Percentiles rank a stretch among this genome's conserved stretches.
Evolutionary conservation across 2,329 filamentous ascomycete genomes (phyloP).

Genomic region (Scedosporium apiospermum): DNA sequence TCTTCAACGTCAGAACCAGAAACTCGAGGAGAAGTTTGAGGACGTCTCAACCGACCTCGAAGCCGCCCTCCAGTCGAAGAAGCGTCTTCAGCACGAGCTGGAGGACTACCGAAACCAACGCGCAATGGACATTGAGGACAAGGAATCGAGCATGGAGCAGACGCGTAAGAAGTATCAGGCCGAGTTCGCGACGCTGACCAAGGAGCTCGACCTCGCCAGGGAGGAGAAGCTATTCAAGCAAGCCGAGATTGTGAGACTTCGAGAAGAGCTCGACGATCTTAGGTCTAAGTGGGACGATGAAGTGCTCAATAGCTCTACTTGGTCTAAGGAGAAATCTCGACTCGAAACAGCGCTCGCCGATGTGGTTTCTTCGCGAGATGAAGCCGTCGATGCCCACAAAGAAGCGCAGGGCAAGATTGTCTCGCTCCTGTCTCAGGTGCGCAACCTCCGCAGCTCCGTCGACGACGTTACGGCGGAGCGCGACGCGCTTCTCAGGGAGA

Average conservation of each 20-base stretch:
- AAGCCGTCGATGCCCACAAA: conserved; percentile 86
- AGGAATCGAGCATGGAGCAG: conserved; percentile 91
- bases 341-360: conserved; percentile 85
- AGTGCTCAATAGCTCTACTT: conserved; percentile 92
- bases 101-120: conserved; percentile 94
- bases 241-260: conserved; percentile 74
- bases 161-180: conserved; percentile 95
- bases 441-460: conserved; percentile 69
- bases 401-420: conserved; percentile 93
- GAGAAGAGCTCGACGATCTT: conserved; percentile 93
- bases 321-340: conserved; percentile 94
- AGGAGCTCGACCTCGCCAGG: conserved; percentile 86
- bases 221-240: conserved; percentile 83
- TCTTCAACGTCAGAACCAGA: conserved; percentile 79
- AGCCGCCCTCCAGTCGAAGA: conserved; percentile 78
- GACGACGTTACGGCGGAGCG: conserved; percentile 82
- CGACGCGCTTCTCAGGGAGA: conserved; percentile 77
- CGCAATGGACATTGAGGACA: conserved; percentile 94
- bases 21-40: conserved; percentile 82
- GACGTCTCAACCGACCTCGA: conserved; percentile 87
- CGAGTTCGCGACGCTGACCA: conserved; percentile 80
- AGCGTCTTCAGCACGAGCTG: conserved; percentile 89
- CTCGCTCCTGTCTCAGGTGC: conserved; percentile 79
- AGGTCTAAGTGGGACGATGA: conserved; percentile 97
- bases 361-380: conserved; percentile 82